Base-by-base conservation (phyloP, 768 basidiomycete species). In the Tylopilus plumbeoviolaceoides region DNA sequence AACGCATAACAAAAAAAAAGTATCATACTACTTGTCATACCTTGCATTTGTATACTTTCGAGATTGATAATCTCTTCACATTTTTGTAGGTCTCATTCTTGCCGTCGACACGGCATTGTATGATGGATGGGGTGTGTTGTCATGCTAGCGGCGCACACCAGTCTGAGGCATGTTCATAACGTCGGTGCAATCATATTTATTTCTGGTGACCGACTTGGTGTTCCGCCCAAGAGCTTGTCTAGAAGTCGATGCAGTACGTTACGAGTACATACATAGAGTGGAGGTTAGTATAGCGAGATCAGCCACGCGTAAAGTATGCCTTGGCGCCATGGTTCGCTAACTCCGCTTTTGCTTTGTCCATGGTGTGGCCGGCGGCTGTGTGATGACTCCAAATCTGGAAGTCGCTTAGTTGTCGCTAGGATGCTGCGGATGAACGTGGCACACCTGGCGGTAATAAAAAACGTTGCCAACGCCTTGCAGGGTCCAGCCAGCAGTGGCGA, bases 341-440 rank as follows among this genome's bases (percentile, higher is more conserved):
- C 67, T 95, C 92, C 25, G 81, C 65, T 72, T 90, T 93, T 51
- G 90, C 90, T 84, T 92, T 91, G 65, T 88, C 86, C 73, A 94
- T 81, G 14, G 86, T 84, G 69, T 97, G 93, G 3, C 93, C 93
- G 53, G 88, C 89, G 56, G 89, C 83, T 20, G 74, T 86, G 66
- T 91, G 83, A 59, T 90, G 88, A 51, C 73, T 68, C 78, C 87
- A 91, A 59, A 89, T 88, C 89, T 89, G 59, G 28, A 21, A 47
- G 50, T 31, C 30, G 21, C 5, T 65, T 33, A 60, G 51, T 54
- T 8, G 40, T 38, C 36, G 30, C 44, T 40, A 6, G 15, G n/a
- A 40, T 28, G 33, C 61, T 57, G 57, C 55, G 58, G 15, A 36
- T 44, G 59, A 42, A 57, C 43, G 49, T 33, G 53, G 35, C 69